Conservation (phyloP, 805 yeast genomes). For the Yamadazyma sp. region DNA sequence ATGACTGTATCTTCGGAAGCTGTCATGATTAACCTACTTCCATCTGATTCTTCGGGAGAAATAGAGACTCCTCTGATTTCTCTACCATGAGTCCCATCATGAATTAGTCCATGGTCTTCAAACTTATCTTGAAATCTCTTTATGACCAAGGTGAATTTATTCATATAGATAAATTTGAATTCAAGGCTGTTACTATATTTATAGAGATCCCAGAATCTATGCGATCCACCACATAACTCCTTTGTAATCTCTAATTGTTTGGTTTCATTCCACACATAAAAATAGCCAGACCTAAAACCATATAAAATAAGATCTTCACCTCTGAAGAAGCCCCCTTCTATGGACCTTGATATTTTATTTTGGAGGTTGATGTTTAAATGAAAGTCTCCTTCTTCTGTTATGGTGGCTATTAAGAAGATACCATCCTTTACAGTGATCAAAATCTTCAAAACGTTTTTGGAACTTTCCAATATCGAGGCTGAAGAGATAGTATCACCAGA, state of each 20-base stretch:
- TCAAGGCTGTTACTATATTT: constrained; percentile 14
- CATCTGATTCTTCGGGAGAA: constrained; percentile 31
- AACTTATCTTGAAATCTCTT: constrained; percentile 24
- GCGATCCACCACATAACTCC: constrained; percentile 88
- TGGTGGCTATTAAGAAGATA: constrained; percentile 43
- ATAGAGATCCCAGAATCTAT: constrained; percentile 72
- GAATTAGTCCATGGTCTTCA: constrained; percentile 24
- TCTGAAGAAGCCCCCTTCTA: constrained; percentile 66
- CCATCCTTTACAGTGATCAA: constrained; percentile 67
- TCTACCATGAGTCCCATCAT: constrained; percentile 83
- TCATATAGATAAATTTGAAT: constrained; percentile 55
- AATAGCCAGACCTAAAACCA: constrained; percentile 80
- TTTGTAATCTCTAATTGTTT: constrained; percentile 64
- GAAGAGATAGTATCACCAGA: constrained; percentile 71
- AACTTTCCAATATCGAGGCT: constrained; percentile 33
- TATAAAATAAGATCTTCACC: constrained; percentile 50
- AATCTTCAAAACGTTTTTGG: constrained; percentile 17
- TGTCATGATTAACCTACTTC: constrained; percentile 51
- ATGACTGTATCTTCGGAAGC: constrained; percentile 91
- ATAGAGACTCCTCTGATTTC: constrained; percentile 77
- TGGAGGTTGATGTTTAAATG: constrained; percentile 35
- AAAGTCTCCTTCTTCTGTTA: constrained; percentile 18
- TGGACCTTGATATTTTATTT: constrained; percentile 68
- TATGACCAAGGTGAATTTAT: constrained; percentile 45
- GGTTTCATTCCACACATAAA: constrained; percentile 81